These are phyloP conservation scores for Rhododendron molle DNA, from an alignment of 148 eudicot species.

Conservation along the genomic window DNA sequence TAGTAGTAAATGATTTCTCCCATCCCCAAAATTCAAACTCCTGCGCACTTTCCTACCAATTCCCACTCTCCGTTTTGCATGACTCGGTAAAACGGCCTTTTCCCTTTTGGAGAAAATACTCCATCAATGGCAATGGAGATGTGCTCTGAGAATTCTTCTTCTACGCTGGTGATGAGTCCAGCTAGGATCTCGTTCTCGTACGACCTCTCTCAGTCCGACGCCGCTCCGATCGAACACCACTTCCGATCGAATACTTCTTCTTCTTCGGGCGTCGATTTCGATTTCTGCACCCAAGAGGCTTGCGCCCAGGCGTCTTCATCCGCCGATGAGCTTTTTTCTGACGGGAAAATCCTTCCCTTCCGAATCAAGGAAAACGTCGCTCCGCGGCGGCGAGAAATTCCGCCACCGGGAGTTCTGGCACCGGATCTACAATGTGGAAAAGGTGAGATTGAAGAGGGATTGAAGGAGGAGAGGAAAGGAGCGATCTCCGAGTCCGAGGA, in stretches of 20 bases:
- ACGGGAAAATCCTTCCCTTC: conserved; percentile 63
- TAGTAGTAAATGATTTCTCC: background rate
- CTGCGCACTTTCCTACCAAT: background rate
- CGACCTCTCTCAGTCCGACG: conserved; percentile 60
- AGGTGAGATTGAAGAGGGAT: background rate
- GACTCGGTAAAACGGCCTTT: background rate
- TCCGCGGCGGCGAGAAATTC: conserved; percentile 9
- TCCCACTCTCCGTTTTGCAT: conserved; percentile 6
- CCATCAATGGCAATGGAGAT: conserved; percentile 64
- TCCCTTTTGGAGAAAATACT: background rate
- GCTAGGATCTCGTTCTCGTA: conserved; percentile 85
- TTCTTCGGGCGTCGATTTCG: conserved; percentile 48
- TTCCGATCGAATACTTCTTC: conserved; percentile 44
- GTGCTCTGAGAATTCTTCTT: conserved; percentile 42
- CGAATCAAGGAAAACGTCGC: conserved; percentile 35
- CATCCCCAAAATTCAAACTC: background rate
- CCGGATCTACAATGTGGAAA: background rate
- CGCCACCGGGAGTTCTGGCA: background rate
- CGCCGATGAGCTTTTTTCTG: conserved; percentile 80
- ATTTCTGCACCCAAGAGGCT: conserved; percentile 51
- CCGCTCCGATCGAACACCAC: conserved; percentile 56
- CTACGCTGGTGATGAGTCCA: conserved; percentile 42
- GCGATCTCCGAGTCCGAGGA: conserved; percentile 10
- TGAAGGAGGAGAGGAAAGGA: conserved; percentile 16
- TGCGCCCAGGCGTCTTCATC: conserved; percentile 47